Base-by-base conservation (phyloP, 257 asterid species). In the Petunia secreta region DNA sequence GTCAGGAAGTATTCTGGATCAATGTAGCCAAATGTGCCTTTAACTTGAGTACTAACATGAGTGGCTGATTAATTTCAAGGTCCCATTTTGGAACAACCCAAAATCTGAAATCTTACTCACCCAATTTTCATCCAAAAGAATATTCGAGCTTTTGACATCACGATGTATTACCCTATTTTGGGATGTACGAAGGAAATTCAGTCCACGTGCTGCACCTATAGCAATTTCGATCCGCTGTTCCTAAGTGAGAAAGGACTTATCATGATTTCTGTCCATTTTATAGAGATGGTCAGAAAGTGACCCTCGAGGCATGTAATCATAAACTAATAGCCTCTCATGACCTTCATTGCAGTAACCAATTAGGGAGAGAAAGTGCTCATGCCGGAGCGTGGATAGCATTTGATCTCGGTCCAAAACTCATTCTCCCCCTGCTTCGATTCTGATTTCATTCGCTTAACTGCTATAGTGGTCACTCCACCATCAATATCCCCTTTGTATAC, bases 61-160 rank as follows among this genome's bases (percentile, higher is more conserved):
- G 87, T 85, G 85, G 85, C 83, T 34, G 93, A 87, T 53, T 89
- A 92, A 46, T 88, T 88, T 13, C 81, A 80, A 6, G 92, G 92
- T 84, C 93, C 92, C 91, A 84, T 90, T 83, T 92, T 91, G 78
- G 96, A 91, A 25, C 85, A 92, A 79, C 69, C 96, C 97, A 43
- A 92, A 92, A 81, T 91, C 96, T 2, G 97, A 88, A 75, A 91
- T 86, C 87, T 91, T 91, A 80, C 97, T 94, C 11, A 79, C 90
- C 91, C 90, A 91, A 41, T 88, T 82, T 81, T 88, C 92, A 75
- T 93, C 92, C 76, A 93, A 81, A 83, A 91, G 81, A 75, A 93
- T 93, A 88, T 93, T 93, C 43, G 92, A 83, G 91, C 91, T 88
- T 82, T 93, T 91, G 75, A 91, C 95, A 58, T 93, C 97, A 67